A percentile compares a stretch with the other conserved stretches of the same genome.
These are phyloP conservation scores for Acmispon strigosus DNA, from an alignment of 306 rosid genomes.

Conservation along the genomic window DNA sequence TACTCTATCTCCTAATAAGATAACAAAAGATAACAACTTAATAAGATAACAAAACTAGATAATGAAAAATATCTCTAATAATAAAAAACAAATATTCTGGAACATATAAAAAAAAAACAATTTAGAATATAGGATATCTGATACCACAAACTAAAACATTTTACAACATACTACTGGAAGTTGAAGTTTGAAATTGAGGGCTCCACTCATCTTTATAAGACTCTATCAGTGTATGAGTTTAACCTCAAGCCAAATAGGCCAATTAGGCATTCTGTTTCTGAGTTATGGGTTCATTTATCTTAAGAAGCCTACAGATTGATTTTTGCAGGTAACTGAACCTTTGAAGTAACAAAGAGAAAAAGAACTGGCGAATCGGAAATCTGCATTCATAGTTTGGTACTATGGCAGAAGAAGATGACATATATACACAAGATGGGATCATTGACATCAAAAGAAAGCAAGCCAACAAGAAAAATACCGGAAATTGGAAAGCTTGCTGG, in stretches of 20 bases:
- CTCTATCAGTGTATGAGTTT: neutral
- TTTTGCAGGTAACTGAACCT: neutral
- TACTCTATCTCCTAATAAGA: no score
- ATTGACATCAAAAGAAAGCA: slow-evolving; percentile 43
- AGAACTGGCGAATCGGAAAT: neutral
- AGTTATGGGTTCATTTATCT: neutral
- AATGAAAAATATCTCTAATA: no score
- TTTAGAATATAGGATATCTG: neutral
- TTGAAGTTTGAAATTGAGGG: neutral
- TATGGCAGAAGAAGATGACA: slow-evolving; percentile 48
- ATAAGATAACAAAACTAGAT: no score
- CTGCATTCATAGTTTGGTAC: neutral
- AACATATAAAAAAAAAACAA: neutral
- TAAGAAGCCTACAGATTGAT: neutral
- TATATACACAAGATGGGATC: slow-evolving; percentile 72
- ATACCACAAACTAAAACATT: neutral
- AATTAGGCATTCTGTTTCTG: neutral
- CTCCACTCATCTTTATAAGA: neutral
- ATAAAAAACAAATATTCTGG: no score
- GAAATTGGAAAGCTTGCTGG: slow-evolving; percentile 79
- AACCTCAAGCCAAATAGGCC: neutral
- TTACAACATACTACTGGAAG: neutral
- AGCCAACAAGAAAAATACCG: slow-evolving; percentile 66
- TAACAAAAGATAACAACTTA: no score
- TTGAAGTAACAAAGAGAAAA: neutral